phyloP scores from a whole-genome alignment of 2,329 filamentous ascomycete species.

The Ceratocystis cacaofunesta region DNA sequence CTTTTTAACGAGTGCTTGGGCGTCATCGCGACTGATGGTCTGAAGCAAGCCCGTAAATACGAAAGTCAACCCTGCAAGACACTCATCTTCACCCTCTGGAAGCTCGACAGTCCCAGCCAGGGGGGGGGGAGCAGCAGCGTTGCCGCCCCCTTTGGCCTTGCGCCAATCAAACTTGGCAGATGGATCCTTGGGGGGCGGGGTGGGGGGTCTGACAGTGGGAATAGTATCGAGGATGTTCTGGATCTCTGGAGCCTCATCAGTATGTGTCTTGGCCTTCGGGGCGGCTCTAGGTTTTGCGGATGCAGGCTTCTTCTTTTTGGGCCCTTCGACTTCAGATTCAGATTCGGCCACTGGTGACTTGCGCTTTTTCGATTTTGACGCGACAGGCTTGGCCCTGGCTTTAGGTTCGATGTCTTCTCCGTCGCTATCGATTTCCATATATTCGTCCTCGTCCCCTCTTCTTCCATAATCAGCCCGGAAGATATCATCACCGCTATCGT shows the following conservation, averaged over 20 bases:
- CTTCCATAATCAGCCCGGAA: slow-evolving; percentile 60
- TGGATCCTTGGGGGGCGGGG: slow-evolving; percentile 59
- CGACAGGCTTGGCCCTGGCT: slow-evolving; percentile 23
- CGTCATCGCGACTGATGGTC: slow-evolving; percentile 70
- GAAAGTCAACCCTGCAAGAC: slow-evolving; percentile 75
- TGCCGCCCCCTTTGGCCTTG: slow-evolving; percentile 43
- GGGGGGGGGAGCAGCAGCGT: slow-evolving; percentile 45
- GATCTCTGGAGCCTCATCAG: slow-evolving; percentile 53
- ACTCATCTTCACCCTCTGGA: slow-evolving; percentile 74
- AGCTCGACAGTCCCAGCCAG: slow-evolving; percentile 52
- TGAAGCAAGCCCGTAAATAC: slow-evolving; percentile 87
- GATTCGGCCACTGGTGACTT: slow-evolving; percentile 41
- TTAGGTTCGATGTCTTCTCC: slow-evolving; percentile 37
- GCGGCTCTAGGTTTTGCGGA: slow-evolving; percentile 44
- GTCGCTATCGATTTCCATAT: slow-evolving; percentile 51
- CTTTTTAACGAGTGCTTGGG: slow-evolving; percentile 70
- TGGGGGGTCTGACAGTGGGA: slow-evolving; percentile 65
- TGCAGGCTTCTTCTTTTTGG: slow-evolving; percentile 47
- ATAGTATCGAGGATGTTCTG: slow-evolving; percentile 81
- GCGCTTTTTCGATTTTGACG: slow-evolving; percentile 35
- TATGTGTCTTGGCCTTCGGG: slow-evolving; percentile 44
- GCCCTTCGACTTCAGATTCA: slow-evolving; percentile 44
- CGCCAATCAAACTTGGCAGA: slow-evolving; percentile 69
- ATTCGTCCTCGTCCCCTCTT: slow-evolving; percentile 53
- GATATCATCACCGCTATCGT: slow-evolving; percentile 68